phyloP scores from a whole-genome alignment of 305 asterid species.

The Rubia peregrina region DNA sequence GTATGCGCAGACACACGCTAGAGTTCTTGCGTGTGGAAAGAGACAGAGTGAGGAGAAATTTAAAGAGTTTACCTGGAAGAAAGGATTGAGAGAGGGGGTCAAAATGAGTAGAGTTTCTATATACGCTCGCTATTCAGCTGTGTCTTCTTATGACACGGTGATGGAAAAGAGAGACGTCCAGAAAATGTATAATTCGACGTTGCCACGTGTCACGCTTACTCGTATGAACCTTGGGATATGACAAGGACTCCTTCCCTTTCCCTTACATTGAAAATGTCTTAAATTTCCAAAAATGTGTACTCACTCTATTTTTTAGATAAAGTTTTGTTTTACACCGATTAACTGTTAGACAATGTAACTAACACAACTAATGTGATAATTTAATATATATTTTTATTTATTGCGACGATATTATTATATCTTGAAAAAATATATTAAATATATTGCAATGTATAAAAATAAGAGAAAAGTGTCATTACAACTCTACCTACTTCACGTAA shows the following conservation, averaged over 20 bases:
- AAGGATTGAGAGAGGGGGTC: neutral
- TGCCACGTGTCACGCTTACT: constrained; percentile 11
- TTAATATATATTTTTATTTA: no score
- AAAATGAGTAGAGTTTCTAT: neutral
- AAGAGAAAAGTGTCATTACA: no score
- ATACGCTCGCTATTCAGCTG: constrained; percentile 1
- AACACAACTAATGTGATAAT: no score
- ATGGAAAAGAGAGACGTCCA: constrained; percentile 6
- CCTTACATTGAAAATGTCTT: neutral
- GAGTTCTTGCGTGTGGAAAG: neutral
- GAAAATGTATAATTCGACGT: neutral
- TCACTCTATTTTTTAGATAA: no score
- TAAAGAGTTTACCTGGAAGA: neutral
- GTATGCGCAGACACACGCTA: neutral
- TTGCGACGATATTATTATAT: no score
- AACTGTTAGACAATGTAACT: no score
- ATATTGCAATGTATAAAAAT: no score
- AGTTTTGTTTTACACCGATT: no score
- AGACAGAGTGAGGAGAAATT: neutral
- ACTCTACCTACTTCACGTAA: no score
- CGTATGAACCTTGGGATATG: neutral
- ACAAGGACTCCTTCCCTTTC: constrained; percentile 2
- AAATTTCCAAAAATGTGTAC: no score
- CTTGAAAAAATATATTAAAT: no score
- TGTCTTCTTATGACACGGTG: neutral